Evolutionary conservation across 768 basidiomycete species (phyloP).

Genomic region (Dacryopinax primogenitus): DNA sequence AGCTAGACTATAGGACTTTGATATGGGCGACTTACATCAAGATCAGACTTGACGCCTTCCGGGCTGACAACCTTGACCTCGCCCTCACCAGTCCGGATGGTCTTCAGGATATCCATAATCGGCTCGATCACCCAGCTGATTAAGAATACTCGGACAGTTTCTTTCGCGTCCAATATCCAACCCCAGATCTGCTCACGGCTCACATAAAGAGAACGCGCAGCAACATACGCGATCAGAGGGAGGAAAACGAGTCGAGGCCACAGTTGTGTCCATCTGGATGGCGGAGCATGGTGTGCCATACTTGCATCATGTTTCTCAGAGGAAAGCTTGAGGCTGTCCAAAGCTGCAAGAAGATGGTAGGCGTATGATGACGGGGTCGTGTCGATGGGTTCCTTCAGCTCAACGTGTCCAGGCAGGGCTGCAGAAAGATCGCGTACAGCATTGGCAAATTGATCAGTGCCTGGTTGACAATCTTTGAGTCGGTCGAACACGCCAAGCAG

Average conservation of each 20-base stretch:
- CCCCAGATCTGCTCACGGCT: constrained; percentile 47
- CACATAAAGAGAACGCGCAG: constrained; percentile 39
- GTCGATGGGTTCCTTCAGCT: constrained; percentile 17
- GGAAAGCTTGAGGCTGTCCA: constrained; percentile 25
- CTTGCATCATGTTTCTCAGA: constrained; percentile 23
- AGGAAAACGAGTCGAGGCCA: constrained; percentile 76
- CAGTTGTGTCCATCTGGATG: constrained; percentile 49
- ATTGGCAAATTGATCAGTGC: not conserved
- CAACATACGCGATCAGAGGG: constrained; percentile 52
- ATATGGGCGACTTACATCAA: constrained; percentile 61
- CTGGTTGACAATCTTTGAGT: constrained; percentile 14
- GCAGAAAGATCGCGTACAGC: not conserved
- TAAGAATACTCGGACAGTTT: constrained; percentile 61
- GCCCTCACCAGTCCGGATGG: constrained; percentile 65
- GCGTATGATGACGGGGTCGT: constrained; percentile 18
- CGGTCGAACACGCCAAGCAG: constrained; percentile 43
- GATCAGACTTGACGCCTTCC: constrained; percentile 73
- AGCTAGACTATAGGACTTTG: not conserved
- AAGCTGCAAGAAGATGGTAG: constrained; percentile 18
- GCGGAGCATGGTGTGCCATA: constrained; percentile 43
- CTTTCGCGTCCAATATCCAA: constrained; percentile 44
- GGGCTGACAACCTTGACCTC: constrained; percentile 56
- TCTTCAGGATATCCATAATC: constrained; percentile 63
- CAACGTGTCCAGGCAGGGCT: constrained; percentile 22
- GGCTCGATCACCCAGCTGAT: constrained; percentile 79